phyloP scores from a whole-genome alignment of 768 basidiomycete species.

The Strobilomyces confusus region DNA sequence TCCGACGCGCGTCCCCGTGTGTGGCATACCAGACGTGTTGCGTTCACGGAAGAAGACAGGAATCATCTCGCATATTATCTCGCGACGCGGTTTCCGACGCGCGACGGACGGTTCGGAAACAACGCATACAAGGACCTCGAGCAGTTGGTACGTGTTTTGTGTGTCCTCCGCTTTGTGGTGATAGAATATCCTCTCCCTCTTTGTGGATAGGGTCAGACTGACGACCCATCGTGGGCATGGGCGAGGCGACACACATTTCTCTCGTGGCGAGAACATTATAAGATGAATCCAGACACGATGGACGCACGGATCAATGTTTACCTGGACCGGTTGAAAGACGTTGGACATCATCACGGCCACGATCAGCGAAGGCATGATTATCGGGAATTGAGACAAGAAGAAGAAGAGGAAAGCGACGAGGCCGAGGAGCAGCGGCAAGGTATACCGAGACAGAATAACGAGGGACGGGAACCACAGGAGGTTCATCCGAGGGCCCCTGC shows the following conservation, averaged over 20 bases:
- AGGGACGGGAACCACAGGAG: background rate
- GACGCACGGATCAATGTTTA: slow-evolving; percentile 40
- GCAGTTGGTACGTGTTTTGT: slow-evolving; percentile 41
- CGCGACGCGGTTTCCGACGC: slow-evolving; percentile 42
- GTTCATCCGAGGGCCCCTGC: background rate
- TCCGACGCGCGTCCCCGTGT: too few species aligned
- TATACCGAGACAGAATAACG: background rate
- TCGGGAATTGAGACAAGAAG: background rate
- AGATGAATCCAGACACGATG: slow-evolving; percentile 38
- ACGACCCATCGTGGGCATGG: slow-evolving; percentile 39
- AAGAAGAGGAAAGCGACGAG: slow-evolving; percentile 7
- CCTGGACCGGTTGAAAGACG: slow-evolving; percentile 3
- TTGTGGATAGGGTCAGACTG: slow-evolving; percentile 15
- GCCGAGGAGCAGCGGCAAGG: slow-evolving; percentile 9
- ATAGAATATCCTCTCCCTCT: background rate
- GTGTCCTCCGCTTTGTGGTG: background rate
- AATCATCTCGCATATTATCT: slow-evolving; percentile 43
- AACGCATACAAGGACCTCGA: slow-evolving; percentile 42
- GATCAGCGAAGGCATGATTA: slow-evolving; percentile 21
- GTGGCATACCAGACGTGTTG: slow-evolving; percentile 14
- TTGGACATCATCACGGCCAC: slow-evolving; percentile 20
- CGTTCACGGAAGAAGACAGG: slow-evolving; percentile 42
- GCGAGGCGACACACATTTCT: slow-evolving; percentile 47
- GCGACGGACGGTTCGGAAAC: slow-evolving; percentile 45
- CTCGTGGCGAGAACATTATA: slow-evolving; percentile 64